phyloP scores from a whole-genome alignment of 208 protist species.

The Leishmania turanica region DNA sequence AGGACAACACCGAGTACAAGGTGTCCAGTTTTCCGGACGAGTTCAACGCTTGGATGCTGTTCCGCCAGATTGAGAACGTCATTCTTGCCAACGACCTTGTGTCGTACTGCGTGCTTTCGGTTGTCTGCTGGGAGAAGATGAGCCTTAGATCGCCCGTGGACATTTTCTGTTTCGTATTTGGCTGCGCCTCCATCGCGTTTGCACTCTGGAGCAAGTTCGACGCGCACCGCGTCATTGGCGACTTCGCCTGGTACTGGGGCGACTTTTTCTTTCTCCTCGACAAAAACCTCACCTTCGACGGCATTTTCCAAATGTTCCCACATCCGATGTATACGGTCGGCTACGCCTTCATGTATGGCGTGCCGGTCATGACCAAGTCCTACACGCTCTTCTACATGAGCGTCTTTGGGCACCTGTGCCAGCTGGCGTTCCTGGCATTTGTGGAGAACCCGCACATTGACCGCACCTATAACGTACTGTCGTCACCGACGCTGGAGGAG shows the following conservation, averaged over 20 bases:
- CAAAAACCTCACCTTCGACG: slow-evolving; percentile 93
- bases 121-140: slow-evolving; percentile 66
- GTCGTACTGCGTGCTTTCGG: slow-evolving; percentile 76
- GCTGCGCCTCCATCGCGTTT: slow-evolving; percentile 74
- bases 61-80: slow-evolving; percentile 93
- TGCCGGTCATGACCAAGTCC: slow-evolving; percentile 88
- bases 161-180: slow-evolving; percentile 74
- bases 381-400: slow-evolving; percentile 94
- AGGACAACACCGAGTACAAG: slow-evolving; percentile 49
- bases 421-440: slow-evolving; percentile 92
- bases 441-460: slow-evolving; percentile 95
- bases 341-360: slow-evolving; percentile 95
- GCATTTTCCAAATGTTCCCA: slow-evolving; percentile 95
- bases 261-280: slow-evolving; percentile 97
- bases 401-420: slow-evolving; percentile 92
- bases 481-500: slow-evolving; percentile 31
- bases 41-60: slow-evolving; percentile 96
- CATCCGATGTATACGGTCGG: slow-evolving; percentile 97
- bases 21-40: slow-evolving; percentile 68
- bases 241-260: slow-evolving; percentile 97
- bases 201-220: slow-evolving; percentile 95
- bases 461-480: slow-evolving; percentile 61
- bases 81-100: slow-evolving; percentile 92
- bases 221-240: slow-evolving; percentile 95
- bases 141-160: slow-evolving; percentile 38